Evolutionary conservation across 441 rosid species (phyloP).

Genomic region (Mallotus repandus): DNA sequence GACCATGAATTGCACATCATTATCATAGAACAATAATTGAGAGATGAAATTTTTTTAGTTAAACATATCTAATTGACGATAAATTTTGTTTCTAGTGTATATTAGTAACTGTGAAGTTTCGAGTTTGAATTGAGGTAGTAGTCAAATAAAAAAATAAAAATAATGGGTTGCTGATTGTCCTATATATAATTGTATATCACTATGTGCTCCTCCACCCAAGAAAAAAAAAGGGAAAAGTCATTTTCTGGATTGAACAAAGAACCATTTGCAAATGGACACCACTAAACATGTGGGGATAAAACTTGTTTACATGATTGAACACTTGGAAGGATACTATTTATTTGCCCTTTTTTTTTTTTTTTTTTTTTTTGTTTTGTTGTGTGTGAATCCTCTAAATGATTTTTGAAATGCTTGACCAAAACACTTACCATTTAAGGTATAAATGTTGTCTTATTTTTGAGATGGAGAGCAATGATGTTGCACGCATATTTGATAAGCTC

Average conservation of each 20-base stretch:
- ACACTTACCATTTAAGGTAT: background rate
- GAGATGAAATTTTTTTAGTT: background rate
- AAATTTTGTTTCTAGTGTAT: no score
- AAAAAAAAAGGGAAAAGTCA: background rate
- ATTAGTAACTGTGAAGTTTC: no score
- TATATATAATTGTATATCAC: no score
- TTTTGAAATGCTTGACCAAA: background rate
- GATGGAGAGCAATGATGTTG: background rate
- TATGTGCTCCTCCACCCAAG: background rate
- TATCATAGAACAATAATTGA: background rate
- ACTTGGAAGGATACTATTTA: background rate
- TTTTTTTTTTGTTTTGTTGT: no score
- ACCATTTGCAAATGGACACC: background rate
- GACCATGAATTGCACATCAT: background rate
- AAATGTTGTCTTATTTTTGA: background rate
- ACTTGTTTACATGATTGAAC: background rate
- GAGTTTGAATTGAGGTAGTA: no score
- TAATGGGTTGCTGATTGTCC: background rate
- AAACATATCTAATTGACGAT: background rate
- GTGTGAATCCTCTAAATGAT: background rate
- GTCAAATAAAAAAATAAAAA: no score
- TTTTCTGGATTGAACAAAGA: background rate
- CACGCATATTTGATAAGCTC: background rate
- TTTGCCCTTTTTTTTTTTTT: no score
- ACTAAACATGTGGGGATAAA: background rate